Evolutionary conservation across 495 filamentous ascomycete genomes (phyloP).

Genomic region (Chaetomidium leptoderma): DNA sequence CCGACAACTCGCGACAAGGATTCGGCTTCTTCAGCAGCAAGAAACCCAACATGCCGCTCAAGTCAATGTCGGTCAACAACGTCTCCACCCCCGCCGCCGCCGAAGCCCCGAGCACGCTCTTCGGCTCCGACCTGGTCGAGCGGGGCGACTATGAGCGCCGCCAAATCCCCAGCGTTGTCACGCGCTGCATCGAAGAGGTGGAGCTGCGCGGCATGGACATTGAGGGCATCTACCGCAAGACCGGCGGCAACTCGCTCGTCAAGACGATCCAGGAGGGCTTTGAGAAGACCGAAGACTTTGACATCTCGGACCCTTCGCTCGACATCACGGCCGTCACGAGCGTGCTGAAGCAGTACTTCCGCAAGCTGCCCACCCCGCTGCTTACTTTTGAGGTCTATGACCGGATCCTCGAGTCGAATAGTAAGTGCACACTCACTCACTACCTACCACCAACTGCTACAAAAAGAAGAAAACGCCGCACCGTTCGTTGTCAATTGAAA

Average conservation of each 20-base stretch:
- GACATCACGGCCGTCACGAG: conserved; percentile 97
- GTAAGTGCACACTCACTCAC: conserved; percentile 35
- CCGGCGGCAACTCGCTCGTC: conserved; percentile 81
- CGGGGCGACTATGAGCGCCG: conserved; percentile 86
- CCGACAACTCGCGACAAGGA: conserved; percentile 59
- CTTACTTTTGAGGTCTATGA: conserved; percentile 94
- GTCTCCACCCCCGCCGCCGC: conserved; percentile 41
- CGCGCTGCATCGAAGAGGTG: conserved; percentile 95
- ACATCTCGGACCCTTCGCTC: conserved; percentile 87
- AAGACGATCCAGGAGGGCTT: conserved; percentile 87
- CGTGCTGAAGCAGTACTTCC: conserved; percentile 95
- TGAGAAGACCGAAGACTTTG: conserved; percentile 74
- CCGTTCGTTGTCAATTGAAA: too few relatives aligned
- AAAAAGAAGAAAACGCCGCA: too few relatives aligned
- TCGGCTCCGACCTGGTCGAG: conserved; percentile 84
- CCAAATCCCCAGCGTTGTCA: conserved; percentile 84
- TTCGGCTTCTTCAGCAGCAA: conserved; percentile 71
- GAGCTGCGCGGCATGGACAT: conserved; percentile 95
- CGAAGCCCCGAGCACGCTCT: conserved; percentile 62
- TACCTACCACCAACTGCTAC: too few relatives aligned
- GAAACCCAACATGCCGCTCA: conserved; percentile 34
- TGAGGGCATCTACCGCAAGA: conserved; percentile 98
- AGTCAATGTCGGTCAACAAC: conserved; percentile 54
- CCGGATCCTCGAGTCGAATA: conserved; percentile 70
- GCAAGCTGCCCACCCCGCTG: conserved; percentile 84